Percentiles rank a stretch among this genome's conserved stretches.
phyloP scores from a whole-genome alignment of 2,329 filamentous ascomycete genomes.

The Fusarium sp. region DNA sequence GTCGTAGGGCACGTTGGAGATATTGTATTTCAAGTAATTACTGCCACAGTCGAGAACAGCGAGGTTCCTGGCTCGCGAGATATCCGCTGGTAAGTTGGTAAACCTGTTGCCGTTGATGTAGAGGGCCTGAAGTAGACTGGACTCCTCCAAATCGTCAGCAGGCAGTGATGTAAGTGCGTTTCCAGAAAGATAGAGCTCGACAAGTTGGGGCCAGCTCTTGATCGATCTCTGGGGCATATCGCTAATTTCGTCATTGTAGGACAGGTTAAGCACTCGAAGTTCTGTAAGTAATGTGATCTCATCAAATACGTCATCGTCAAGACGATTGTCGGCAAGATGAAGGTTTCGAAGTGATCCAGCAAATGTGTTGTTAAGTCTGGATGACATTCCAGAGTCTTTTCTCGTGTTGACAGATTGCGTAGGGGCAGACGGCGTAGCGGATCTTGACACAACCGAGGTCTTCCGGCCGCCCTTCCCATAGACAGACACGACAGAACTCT shows the following conservation, averaged over 20 bases:
- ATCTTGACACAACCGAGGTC: constrained; percentile 82
- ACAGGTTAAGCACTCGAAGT: constrained; percentile 88
- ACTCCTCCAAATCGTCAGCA: constrained; percentile 93
- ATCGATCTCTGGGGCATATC: constrained; percentile 92
- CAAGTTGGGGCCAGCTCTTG: constrained; percentile 88
- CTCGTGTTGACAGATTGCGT: constrained; percentile 68
- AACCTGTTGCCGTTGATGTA: constrained; percentile 99
- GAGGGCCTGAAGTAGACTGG: constrained; percentile 85
- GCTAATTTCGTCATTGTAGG: constrained; percentile 88
- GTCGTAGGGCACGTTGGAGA: constrained; percentile 98
- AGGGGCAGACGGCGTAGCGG: constrained; percentile 61
- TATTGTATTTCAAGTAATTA: constrained; percentile 97
- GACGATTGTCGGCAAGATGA: constrained; percentile 91
- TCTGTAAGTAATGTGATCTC: constrained; percentile 86
- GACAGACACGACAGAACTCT: constrained; percentile 86
- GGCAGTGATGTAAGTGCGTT: constrained; percentile 94
- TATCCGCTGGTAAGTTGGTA: constrained; percentile 93
- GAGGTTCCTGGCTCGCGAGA: constrained; percentile 92
- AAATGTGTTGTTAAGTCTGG: constrained; percentile 86
- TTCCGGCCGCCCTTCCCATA: constrained; percentile 85
- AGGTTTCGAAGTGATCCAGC: constrained; percentile 85
- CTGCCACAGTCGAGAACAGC: constrained; percentile 94
- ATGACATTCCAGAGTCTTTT: constrained; percentile 91
- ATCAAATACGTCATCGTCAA: constrained; percentile 96
- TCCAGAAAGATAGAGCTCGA: constrained; percentile 93